Conservation (phyloP, 257 asterid species). For the Cruciata laevipes region DNA sequence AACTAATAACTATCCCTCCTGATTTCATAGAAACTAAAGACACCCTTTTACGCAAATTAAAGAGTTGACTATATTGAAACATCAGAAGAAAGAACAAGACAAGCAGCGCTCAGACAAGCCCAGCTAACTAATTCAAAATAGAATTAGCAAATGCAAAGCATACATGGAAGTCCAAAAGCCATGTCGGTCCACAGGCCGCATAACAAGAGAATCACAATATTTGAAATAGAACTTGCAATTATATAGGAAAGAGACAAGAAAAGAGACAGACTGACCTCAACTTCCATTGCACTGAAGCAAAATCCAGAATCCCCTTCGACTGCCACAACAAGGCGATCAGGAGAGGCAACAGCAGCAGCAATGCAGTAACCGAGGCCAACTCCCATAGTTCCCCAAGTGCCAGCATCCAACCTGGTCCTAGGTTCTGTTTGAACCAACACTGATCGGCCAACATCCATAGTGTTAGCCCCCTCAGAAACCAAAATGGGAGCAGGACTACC, state of each 20-base stretch:
- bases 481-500: constrained; percentile 5
- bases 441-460: constrained; percentile 1
- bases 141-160: neutral
- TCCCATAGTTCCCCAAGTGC: constrained; percentile 4
- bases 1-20: neutral
- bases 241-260: neutral
- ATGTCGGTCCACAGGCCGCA: too few species aligned
- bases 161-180: too few species aligned
- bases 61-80: neutral
- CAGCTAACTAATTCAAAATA: neutral
- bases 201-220: too few species aligned
- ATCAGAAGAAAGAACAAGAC: neutral
- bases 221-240: too few species aligned
- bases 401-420: constrained; percentile 4
- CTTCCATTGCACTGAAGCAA: constrained; percentile 4
- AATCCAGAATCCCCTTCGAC: constrained; percentile 6
- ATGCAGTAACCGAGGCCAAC: constrained; percentile 1
- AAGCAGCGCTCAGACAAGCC: neutral
- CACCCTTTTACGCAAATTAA: neutral
- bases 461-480: constrained; percentile 5
- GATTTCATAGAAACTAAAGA: neutral
- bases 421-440: neutral
- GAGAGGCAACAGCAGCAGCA: constrained; percentile 8
- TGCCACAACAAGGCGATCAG: constrained; percentile 2
- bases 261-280: neutral